Percentiles rank a stretch among this genome's conserved stretches.
Conservation (phyloP, 306 rosid genomes). For the Vigna angularis region DNA sequence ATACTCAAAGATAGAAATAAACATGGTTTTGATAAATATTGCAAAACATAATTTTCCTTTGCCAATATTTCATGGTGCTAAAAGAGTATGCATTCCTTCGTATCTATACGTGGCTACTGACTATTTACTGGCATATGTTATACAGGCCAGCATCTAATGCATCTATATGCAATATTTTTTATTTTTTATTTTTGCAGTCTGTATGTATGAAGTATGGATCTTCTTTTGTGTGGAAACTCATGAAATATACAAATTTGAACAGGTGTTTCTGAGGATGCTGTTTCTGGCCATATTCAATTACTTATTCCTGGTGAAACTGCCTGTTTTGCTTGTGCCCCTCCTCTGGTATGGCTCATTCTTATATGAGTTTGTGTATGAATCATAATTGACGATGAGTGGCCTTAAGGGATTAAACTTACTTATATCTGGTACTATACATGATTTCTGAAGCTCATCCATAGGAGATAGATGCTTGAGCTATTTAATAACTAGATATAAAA, state of each 20-base stretch:
- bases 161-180: slow-evolving; percentile 4
- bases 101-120: slow-evolving; percentile 1
- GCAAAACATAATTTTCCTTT: slow-evolving; percentile 17
- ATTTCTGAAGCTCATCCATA: slow-evolving; percentile 28
- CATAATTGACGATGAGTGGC: slow-evolving; percentile 2
- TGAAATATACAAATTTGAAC: slow-evolving; percentile 45
- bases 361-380: slow-evolving; percentile 27
- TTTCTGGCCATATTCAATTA: slow-evolving; percentile 97
- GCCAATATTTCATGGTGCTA: not conserved
- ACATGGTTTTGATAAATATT: slow-evolving; percentile 25
- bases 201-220: slow-evolving; percentile 14
- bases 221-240: slow-evolving; percentile 30
- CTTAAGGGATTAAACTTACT: slow-evolving; percentile 23
- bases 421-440: slow-evolving; percentile 19
- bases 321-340: slow-evolving; percentile 99
- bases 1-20: slow-evolving; percentile 14
- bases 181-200: slow-evolving; percentile 16
- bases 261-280: slow-evolving; percentile 99
- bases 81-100: slow-evolving; percentile 17
- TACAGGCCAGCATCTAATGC: not conserved
- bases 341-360: slow-evolving; percentile 68
- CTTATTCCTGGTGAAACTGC: slow-evolving; percentile 97
- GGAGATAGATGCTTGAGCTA: not conserved
- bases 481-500: not conserved
- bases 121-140: slow-evolving; percentile 8